Evolutionary conservation across 257 asterid genomes (phyloP).

Genomic region (Solanum okadae): DNA sequence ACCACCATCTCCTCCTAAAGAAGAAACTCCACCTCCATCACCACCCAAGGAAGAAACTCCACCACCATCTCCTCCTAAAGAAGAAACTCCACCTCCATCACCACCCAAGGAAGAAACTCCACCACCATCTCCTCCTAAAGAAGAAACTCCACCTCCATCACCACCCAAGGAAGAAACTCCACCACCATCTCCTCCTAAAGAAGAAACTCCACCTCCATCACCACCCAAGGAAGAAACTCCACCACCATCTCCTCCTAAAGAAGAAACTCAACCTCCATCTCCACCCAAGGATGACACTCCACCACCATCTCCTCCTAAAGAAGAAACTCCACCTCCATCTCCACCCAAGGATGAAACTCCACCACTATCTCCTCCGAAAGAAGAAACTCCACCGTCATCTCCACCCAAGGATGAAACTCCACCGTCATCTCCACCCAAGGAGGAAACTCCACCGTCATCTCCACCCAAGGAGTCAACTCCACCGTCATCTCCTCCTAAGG

Average conservation of each 20-base stretch:
- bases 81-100: background rate
- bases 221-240: background rate
- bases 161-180: no score
- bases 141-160: background rate
- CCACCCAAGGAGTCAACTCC: rapidly evolving
- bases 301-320: background rate
- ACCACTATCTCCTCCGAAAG: rapidly evolving
- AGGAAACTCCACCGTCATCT: rapidly evolving
- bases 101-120: background rate
- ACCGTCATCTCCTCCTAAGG: background rate
- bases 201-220: background rate
- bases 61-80: background rate
- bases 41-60: background rate
- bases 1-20: rapidly evolving
- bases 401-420: background rate
- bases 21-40: background rate
- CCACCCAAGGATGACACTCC: background rate
- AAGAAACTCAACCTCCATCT: background rate
- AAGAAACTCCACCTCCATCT: background rate
- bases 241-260: background rate
- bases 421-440: background rate
- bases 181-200: background rate
- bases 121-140: background rate
- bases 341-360: background rate
- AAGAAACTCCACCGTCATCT: background rate